These are phyloP conservation scores for Ceratocystis lukuohia DNA, from an alignment of 2,329 filamentous ascomycete species.

Conservation along the genomic window DNA sequence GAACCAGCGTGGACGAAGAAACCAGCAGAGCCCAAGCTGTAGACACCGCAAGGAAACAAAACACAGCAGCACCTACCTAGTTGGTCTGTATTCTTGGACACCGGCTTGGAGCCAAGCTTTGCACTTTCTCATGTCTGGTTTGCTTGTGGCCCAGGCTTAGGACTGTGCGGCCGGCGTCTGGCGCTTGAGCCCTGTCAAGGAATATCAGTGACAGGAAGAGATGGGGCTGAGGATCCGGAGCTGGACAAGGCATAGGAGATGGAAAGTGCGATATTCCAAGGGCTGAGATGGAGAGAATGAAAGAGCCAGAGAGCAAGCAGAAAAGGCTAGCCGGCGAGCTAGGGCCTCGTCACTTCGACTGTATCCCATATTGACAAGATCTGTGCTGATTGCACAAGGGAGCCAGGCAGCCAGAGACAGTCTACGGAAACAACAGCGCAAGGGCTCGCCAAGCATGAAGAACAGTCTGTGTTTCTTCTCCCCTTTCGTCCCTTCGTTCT, in stretches of 20 bases:
- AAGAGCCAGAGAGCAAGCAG: too few species aligned
- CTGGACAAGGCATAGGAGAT: too few species aligned
- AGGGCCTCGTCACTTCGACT: too few species aligned
- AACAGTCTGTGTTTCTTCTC: background rate
- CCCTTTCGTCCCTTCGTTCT: background rate
- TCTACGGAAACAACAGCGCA: too few species aligned
- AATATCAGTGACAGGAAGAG: conserved; percentile 1
- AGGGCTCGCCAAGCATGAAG: too few species aligned
- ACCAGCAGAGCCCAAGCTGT: background rate
- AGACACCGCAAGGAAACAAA: background rate
- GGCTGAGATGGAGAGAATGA: too few species aligned
- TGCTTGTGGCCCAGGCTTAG: background rate
- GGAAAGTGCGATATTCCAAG: too few species aligned
- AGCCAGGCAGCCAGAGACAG: background rate
- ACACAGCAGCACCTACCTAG: background rate
- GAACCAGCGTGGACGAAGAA: background rate
- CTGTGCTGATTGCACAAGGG: background rate
- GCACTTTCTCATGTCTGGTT: background rate
- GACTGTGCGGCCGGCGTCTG: background rate
- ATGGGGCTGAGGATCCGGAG: background rate
- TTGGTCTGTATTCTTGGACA: too few species aligned
- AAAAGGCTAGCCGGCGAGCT: too few species aligned
- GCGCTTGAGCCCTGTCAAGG: background rate
- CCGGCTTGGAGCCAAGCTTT: background rate
- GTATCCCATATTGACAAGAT: too few species aligned